Percentiles rank a stretch among this genome's conserved stretches.
Evolutionary conservation across 495 filamentous ascomycete genomes (phyloP).

Genomic region (Tuber magnatum): DNA sequence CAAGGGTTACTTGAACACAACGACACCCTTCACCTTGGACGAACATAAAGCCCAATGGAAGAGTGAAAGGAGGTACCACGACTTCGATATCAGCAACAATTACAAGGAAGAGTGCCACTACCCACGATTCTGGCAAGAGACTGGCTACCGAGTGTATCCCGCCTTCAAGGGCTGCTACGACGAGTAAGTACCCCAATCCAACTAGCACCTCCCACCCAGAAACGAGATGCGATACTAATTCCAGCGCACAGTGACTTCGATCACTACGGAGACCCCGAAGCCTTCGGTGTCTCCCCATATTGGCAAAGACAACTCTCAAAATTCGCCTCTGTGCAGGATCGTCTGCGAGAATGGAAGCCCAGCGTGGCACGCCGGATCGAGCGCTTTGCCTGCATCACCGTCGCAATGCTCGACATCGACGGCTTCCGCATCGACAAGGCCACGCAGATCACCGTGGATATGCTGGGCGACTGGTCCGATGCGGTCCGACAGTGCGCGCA

Average conservation of each 20-base stretch:
- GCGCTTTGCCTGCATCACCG: slow-evolving; percentile 60
- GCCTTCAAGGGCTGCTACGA: slow-evolving; percentile 42
- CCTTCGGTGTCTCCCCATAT: slow-evolving; percentile 62
- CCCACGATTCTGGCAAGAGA: slow-evolving; percentile 61
- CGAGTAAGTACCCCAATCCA: slow-evolving; percentile 49
- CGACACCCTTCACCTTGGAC: slow-evolving; percentile 53
- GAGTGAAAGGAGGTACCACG: slow-evolving; percentile 51
- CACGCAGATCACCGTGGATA: slow-evolving; percentile 59
- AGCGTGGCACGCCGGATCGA: slow-evolving; percentile 54
- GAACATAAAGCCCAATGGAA: slow-evolving; percentile 60
- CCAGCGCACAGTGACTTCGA: neutral
- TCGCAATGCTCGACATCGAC: slow-evolving; percentile 60
- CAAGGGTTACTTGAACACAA: slow-evolving; percentile 57
- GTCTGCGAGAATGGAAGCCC: slow-evolving; percentile 63
- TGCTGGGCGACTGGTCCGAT: slow-evolving; percentile 52
- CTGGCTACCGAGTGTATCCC: slow-evolving; percentile 50
- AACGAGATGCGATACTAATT: neutral
- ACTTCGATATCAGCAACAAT: slow-evolving; percentile 56
- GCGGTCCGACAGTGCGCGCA: slow-evolving; percentile 54
- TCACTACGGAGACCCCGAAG: slow-evolving; percentile 61
- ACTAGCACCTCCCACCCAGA: neutral
- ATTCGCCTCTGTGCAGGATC: slow-evolving; percentile 68
- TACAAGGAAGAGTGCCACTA: slow-evolving; percentile 57
- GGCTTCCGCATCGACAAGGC: slow-evolving; percentile 67
- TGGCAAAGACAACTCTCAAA: slow-evolving; percentile 60